These are phyloP conservation scores for Juglanconis juglandina DNA, from an alignment of 2,329 filamentous ascomycete species.

Conservation along the genomic window DNA sequence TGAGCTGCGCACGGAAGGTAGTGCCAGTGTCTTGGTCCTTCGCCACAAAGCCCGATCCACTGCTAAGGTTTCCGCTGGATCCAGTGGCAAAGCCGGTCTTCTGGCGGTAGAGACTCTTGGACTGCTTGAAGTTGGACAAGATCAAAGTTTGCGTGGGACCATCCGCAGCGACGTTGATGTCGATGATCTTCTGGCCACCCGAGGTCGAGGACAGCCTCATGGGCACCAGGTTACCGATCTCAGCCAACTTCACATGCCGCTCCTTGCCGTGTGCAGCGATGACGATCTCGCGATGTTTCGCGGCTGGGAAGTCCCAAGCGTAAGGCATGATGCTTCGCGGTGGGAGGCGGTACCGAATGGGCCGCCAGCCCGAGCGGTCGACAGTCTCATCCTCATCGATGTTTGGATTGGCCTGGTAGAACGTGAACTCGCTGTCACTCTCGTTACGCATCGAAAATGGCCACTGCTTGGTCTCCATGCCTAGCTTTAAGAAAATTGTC, in stretches of 20 bases:
- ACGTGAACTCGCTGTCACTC: constrained; percentile 93
- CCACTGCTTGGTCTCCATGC: constrained; percentile 90
- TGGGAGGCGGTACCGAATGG: constrained; percentile 86
- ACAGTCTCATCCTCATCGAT: constrained; percentile 84
- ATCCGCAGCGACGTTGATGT: constrained; percentile 92
- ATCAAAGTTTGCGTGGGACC: constrained; percentile 94
- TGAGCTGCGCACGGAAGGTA: constrained; percentile 84
- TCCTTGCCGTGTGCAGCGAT: constrained; percentile 76
- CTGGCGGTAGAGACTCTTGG: constrained; percentile 81
- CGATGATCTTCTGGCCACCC: constrained; percentile 80
- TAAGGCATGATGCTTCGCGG: constrained; percentile 98
- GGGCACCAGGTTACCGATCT: constrained; percentile 93
- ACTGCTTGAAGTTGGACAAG: constrained; percentile 87
- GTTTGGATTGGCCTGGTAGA: constrained; percentile 92
- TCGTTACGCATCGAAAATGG: constrained; percentile 98
- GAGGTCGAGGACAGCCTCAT: constrained; percentile 77
- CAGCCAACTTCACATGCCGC: constrained; percentile 87
- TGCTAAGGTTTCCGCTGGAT: constrained; percentile 46
- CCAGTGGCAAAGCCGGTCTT: constrained; percentile 48
- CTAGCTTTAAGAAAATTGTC: constrained; percentile 89
- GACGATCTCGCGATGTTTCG: constrained; percentile 92
- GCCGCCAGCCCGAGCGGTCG: constrained; percentile 84
- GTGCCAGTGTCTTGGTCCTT: constrained; percentile 86
- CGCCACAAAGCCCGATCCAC: constrained; percentile 78
- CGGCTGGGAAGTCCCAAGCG: constrained; percentile 97